A percentile compares a stretch with the other conserved stretches of the same genome.
Evolutionary conservation across 169 alveolate species (phyloP).

Genomic region (Plasmodium fragile): DNA sequence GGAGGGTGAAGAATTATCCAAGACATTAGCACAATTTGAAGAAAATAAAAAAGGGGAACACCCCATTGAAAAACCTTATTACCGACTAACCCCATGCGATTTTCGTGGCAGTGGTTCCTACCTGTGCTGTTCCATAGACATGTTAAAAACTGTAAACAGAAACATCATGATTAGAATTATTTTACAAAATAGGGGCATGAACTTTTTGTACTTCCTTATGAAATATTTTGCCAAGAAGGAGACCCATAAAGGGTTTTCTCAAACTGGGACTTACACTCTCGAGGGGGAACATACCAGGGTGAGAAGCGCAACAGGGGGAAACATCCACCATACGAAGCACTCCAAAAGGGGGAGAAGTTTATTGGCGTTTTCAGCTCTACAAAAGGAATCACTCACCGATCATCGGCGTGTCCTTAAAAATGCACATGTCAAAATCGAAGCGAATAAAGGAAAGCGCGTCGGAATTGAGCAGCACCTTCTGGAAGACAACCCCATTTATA

Average conservation of each 20-base stretch:
- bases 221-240: slow-evolving; percentile 30
- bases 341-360: not conserved
- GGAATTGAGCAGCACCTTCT: not conserved
- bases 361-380: not conserved
- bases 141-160: slow-evolving; percentile 38
- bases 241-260: not conserved
- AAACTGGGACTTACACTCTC: not conserved
- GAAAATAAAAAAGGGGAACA: not conserved
- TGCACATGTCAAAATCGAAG: not conserved
- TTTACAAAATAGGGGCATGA: slow-evolving; percentile 37
- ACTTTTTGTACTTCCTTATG: slow-evolving; percentile 20
- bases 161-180: slow-evolving; percentile 43
- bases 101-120: not conserved
- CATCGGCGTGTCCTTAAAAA: not conserved
- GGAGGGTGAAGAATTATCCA: not conserved
- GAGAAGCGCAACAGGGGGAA: not conserved
- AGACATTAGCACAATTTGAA: not conserved
- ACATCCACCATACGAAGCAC: not conserved
- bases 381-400: not conserved
- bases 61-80: not conserved
- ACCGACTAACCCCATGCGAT: not conserved
- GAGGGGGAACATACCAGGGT: not conserved
- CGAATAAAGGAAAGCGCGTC: not conserved
- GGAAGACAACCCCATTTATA: slow-evolving; percentile 1
- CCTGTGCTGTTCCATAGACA: slow-evolving; percentile 38